These are phyloP conservation scores for Neonectria ditissima DNA, from an alignment of 2,329 filamentous ascomycete species.

Conservation along the genomic window DNA sequence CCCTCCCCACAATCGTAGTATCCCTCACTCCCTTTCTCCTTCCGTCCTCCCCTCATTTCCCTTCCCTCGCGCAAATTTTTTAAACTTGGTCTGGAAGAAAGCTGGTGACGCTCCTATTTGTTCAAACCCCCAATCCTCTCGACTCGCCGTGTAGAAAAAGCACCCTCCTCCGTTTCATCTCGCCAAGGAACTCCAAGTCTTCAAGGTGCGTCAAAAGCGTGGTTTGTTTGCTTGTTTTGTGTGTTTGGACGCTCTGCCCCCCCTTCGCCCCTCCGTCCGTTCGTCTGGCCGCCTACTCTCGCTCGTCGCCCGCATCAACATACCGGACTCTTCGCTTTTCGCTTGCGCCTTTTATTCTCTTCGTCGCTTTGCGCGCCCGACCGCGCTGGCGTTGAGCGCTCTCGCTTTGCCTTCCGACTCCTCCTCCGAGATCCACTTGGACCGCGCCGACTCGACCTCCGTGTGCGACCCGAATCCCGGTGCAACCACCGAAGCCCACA, in stretches of 20 bases:
- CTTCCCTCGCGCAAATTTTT: conserved; percentile 37
- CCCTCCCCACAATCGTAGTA: conserved; percentile 26
- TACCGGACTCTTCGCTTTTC: background rate
- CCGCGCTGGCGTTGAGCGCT: background rate
- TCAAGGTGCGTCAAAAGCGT: conserved; percentile 25
- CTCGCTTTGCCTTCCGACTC: conserved; percentile 2
- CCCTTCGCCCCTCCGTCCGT: conserved; percentile 19
- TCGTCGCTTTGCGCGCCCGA: conserved; percentile 8
- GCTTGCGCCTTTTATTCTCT: conserved; percentile 1
- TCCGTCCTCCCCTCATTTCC: conserved; percentile 40
- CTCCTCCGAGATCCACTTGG: conserved; percentile 20
- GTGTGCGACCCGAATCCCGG: conserved; percentile 43
- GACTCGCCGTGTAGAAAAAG: conserved; percentile 18
- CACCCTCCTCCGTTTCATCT: conserved; percentile 4
- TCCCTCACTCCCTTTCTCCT: conserved; percentile 25
- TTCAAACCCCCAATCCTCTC: conserved; percentile 11
- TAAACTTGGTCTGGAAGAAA: conserved; percentile 29
- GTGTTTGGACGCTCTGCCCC: conserved; percentile 14
- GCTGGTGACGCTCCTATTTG: conserved; percentile 19
- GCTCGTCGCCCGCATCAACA: conserved; percentile 6
- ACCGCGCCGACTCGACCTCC: conserved; percentile 26
- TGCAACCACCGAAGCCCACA: conserved; percentile 25
- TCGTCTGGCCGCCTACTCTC: conserved; percentile 11
- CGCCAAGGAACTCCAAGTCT: conserved; percentile 8
- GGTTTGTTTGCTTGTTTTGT: conserved; percentile 14